phyloP scores from a whole-genome alignment of 192 early-diverging fungal species.

The Dissophora ornata region DNA sequence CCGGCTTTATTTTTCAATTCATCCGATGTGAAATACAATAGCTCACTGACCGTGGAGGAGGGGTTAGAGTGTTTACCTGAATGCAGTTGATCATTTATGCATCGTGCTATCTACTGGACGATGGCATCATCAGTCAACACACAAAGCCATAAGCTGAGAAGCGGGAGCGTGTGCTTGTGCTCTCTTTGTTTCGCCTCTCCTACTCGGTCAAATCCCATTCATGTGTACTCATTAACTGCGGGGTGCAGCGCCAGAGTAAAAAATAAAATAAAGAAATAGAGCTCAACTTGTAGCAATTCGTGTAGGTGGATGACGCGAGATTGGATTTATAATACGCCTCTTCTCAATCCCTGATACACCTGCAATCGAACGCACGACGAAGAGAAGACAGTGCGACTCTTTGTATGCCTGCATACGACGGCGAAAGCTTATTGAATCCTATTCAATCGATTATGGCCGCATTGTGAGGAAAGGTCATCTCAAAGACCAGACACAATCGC shows the following conservation, averaged over 20 bases:
- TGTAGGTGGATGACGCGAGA: slow-evolving; percentile 39
- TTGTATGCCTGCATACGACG: background rate
- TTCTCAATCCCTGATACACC: too few relatives aligned
- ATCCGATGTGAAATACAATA: too few relatives aligned
- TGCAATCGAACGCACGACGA: background rate
- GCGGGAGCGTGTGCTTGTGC: background rate
- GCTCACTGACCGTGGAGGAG: too few relatives aligned
- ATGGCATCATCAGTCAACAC: slow-evolving; percentile 8
- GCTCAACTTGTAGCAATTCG: slow-evolving; percentile 10
- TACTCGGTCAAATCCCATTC: background rate
- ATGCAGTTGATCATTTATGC: too few relatives aligned
- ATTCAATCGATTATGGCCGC: slow-evolving; percentile 5
- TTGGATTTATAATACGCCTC: slow-evolving; percentile 5
- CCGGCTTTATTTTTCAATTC: too few relatives aligned
- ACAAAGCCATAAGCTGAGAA: background rate
- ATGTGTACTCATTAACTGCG: slow-evolving; percentile 6
- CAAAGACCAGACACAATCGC: too few relatives aligned
- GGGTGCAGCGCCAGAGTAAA: background rate
- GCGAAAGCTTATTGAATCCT: background rate
- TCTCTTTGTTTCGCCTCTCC: slow-evolving; percentile 4
- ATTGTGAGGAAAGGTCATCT: too few relatives aligned
- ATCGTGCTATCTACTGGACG: slow-evolving; percentile 2
- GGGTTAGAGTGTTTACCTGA: too few relatives aligned
- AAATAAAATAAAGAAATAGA: too few relatives aligned
- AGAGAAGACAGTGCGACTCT: background rate